Conservation (phyloP, 1,139 yeast genomes). For the Scheffersomyces segobiensis region DNA sequence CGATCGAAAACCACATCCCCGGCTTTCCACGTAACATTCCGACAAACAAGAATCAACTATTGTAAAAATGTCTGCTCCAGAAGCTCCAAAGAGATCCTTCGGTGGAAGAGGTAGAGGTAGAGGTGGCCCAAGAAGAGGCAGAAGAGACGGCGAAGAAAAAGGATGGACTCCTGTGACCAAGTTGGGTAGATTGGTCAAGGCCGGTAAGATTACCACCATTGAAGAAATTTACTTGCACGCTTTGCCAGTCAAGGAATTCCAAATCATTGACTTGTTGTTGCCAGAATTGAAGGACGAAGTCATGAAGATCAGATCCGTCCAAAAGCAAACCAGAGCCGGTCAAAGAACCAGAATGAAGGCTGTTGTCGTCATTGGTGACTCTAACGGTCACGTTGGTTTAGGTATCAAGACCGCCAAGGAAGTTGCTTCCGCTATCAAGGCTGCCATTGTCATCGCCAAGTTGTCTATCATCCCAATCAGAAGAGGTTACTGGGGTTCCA, state of each 20-base stretch:
- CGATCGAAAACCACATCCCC: slow-evolving; percentile 92
- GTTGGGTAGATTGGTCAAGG: slow-evolving; percentile 99
- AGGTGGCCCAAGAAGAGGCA: slow-evolving; percentile 53
- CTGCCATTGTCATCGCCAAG: slow-evolving; percentile 99
- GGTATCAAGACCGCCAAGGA: slow-evolving; percentile 99
- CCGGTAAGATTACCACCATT: slow-evolving; percentile 94
- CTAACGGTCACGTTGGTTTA: slow-evolving; percentile 99
- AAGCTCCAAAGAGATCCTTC: slow-evolving; percentile 65
- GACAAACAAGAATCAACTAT: slow-evolving; percentile 41
- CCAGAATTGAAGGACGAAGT: slow-evolving; percentile 98
- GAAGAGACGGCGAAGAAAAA: slow-evolving; percentile 89
- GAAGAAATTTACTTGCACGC: slow-evolving; percentile 99
- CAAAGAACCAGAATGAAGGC: slow-evolving; percentile 99
- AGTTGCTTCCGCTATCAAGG: slow-evolving; percentile 99
- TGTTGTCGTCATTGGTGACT: slow-evolving; percentile 99
- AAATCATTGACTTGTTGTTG: slow-evolving; percentile 94
- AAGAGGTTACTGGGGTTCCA: slow-evolving; percentile 99
- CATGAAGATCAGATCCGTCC: slow-evolving; percentile 99
- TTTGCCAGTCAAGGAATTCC: slow-evolving; percentile 99
- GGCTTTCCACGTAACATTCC: slow-evolving; percentile 92
- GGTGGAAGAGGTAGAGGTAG: slow-evolving; percentile 53
- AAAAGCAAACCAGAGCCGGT: slow-evolving; percentile 99
- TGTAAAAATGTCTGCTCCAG: slow-evolving; percentile 63
- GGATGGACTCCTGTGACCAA: slow-evolving; percentile 99
- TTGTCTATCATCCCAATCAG: slow-evolving; percentile 98